Evolutionary conservation across 352 stramenopile species (phyloP).

Genomic region (Pythium pectinolyticum): DNA sequence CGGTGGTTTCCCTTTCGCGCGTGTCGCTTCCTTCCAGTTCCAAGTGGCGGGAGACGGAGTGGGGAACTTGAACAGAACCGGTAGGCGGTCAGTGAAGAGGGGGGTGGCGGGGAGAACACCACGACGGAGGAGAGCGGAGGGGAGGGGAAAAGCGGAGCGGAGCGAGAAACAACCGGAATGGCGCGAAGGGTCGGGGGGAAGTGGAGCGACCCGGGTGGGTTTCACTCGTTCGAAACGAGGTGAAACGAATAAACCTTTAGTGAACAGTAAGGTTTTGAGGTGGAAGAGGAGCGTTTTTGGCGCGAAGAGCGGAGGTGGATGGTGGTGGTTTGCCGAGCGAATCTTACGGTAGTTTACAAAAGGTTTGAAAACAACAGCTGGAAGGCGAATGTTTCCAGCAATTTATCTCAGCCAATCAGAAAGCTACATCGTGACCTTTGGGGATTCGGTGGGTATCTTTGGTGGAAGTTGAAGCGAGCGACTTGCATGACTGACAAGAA

Average conservation of each 20-base stretch:
- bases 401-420: constrained; percentile 14
- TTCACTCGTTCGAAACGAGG: constrained; percentile 12
- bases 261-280: constrained; percentile 5
- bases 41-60: constrained; percentile 2
- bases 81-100: constrained; percentile 25
- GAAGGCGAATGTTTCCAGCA: constrained; percentile 2
- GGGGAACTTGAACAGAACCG: constrained; percentile 27
- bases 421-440: constrained; percentile 13
- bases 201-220: constrained; percentile 12
- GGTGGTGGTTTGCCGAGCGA: constrained; percentile 19
- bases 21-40: constrained; percentile 5
- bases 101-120: constrained; percentile 4
- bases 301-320: constrained; percentile 28
- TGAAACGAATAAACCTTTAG: constrained; percentile 14
- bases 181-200: constrained; percentile 19
- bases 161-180: constrained; percentile 9
- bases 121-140: background rate
- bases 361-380: constrained; percentile 15
- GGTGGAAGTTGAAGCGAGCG: background rate
- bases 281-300: constrained; percentile 20
- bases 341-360: constrained; percentile 25
- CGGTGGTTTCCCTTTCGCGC: constrained; percentile 5
- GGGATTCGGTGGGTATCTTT: background rate
- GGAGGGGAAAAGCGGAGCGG: background rate
- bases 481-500: background rate